These are phyloP conservation scores for Zizania palustris DNA, from an alignment of 202 grass and related monocot species.

Conservation along the genomic window DNA sequence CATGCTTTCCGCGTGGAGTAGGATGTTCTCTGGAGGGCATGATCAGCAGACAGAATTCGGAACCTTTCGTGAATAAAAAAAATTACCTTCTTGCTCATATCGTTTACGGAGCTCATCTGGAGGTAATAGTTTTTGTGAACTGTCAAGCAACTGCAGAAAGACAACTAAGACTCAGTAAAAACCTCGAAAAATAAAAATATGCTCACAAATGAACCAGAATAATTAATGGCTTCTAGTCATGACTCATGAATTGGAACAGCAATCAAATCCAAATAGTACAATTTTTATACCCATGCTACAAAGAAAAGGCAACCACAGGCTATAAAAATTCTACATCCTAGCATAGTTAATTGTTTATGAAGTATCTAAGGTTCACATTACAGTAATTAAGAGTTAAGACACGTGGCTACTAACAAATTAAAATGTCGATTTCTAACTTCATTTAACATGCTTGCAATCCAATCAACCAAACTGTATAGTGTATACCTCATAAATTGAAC, in stretches of 20 bases:
- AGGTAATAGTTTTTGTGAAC: constrained; percentile 75
- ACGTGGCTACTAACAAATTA: constrained; percentile 11
- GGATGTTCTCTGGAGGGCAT: background rate
- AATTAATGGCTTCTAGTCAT: background rate
- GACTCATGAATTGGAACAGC: background rate
- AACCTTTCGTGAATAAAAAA: constrained; percentile 11
- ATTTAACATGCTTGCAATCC: no score
- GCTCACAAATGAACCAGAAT: background rate
- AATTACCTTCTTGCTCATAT: constrained; percentile 81
- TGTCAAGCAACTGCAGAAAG: constrained; percentile 79
- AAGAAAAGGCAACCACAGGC: background rate
- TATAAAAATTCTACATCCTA: background rate
- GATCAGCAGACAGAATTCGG: constrained; percentile 3
- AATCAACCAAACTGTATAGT: no score
- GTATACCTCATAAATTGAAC: background rate
- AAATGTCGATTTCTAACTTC: background rate
- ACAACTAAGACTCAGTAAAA: constrained; percentile 28
- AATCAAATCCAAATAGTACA: constrained; percentile 16
- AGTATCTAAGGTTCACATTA: background rate
- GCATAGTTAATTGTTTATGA: background rate
- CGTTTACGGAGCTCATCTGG: constrained; percentile 73
- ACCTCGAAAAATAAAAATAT: background rate
- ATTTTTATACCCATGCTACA: background rate
- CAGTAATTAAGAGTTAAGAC: background rate
- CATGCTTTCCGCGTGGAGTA: background rate